Percentiles rank a stretch among this genome's conserved stretches.
Conservation (phyloP, 1,284 basidiomycete genomes). For the Ceratobasidium theobromae region DNA sequence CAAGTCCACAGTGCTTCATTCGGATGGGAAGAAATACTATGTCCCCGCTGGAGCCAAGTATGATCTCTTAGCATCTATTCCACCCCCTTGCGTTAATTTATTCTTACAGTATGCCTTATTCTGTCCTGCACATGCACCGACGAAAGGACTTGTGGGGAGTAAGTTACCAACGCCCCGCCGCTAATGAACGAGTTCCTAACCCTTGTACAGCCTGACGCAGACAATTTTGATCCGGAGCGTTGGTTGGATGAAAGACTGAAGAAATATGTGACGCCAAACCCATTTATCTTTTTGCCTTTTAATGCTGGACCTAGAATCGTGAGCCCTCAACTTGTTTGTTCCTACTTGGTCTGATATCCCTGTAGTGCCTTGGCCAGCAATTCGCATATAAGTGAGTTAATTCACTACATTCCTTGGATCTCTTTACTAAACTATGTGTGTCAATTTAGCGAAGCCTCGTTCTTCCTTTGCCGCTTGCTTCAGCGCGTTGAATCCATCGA, state of each 20-base stretch:
- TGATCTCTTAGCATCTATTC: conserved; percentile 30
- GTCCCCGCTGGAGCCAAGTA: conserved; percentile 57
- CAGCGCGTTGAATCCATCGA: conserved; percentile 53
- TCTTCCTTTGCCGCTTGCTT: conserved; percentile 48
- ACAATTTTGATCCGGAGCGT: conserved; percentile 60
- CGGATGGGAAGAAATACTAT: conserved; percentile 53
- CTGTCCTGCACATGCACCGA: conserved; percentile 62
- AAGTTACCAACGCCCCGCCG: not conserved
- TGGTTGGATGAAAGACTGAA: conserved; percentile 56
- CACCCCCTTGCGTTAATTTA: not conserved
- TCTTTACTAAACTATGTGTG: conserved; percentile 47
- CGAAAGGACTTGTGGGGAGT: conserved; percentile 62
- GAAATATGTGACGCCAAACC: conserved; percentile 56
- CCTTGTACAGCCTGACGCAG: conserved; percentile 39
- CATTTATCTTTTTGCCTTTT: conserved; percentile 63
- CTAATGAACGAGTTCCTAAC: not conserved
- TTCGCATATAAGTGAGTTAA: conserved; percentile 38
- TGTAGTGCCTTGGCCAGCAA: conserved; percentile 40
- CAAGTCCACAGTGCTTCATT: conserved; percentile 37
- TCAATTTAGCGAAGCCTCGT: conserved; percentile 51
- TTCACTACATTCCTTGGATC: conserved; percentile 40
- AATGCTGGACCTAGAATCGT: conserved; percentile 57
- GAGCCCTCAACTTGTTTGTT: not conserved
- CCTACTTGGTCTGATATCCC: not conserved
- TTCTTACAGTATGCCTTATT: conserved; percentile 45